phyloP scores from a whole-genome alignment of 208 protist genomes.

The Balamuthia mandrillaris region DNA sequence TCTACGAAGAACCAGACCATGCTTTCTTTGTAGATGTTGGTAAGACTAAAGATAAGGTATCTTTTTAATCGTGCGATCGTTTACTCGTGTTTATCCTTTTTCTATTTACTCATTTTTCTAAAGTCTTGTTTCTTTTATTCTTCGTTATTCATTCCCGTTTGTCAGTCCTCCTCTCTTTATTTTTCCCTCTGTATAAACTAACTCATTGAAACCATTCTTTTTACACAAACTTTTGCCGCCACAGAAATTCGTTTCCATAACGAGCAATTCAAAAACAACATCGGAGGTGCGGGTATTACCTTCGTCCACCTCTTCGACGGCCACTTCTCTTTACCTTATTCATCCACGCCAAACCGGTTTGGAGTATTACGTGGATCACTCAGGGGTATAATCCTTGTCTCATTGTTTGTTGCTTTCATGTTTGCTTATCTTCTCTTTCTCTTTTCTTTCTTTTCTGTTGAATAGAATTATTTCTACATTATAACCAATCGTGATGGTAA shows the following conservation, averaged over 20 bases:
- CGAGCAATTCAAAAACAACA: neutral
- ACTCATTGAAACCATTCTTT: no score
- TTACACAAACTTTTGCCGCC: no score
- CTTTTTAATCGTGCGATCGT: neutral
- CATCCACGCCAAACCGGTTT: neutral
- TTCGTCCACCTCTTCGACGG: neutral
- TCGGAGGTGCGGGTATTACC: neutral
- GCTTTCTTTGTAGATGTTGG: neutral
- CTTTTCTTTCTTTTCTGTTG: no score
- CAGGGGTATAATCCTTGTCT: neutral
- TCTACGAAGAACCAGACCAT: neutral
- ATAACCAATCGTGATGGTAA: no score
- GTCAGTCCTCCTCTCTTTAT: neutral
- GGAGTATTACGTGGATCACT: conserved; percentile 9
- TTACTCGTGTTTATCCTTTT: neutral
- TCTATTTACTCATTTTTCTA: neutral
- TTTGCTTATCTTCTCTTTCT: no score
- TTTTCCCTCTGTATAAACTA: no score
- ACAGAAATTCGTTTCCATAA: neutral
- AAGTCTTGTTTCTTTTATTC: neutral
- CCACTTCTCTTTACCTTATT: neutral
- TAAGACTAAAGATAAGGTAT: neutral
- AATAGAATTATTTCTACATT: neutral
- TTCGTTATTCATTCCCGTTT: neutral
- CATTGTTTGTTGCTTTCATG: no score